Evolutionary conservation across 1,139 yeast species (phyloP), one percentile per base, ranked within the genome.

Genomic region (Casaregolazyma lundiana): DNA sequence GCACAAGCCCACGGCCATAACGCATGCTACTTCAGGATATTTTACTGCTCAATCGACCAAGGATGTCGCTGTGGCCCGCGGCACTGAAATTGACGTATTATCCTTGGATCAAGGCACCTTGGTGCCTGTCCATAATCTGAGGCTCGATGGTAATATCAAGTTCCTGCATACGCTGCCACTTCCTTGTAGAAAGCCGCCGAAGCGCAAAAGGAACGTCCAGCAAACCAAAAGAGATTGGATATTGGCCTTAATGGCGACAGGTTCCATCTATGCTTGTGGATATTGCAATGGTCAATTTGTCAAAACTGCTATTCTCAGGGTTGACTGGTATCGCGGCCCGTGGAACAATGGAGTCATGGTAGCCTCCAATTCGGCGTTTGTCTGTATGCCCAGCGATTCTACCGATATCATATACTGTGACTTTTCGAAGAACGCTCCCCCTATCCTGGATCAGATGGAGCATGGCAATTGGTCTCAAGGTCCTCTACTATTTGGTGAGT

Each of bases 221-320:
- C 15, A n/a, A 13, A 26, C 20, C 5, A 34, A 18, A 29, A 39
- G 20, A 11, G 42, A 39, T 9, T 39, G 42, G 42, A 22, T 29
- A 2, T 18, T 39, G n/a, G 42, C 29, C 8, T 9, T 22, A 11
- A 6, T 30, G 19, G 26, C 17, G 3, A 39, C 15, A 7, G 42
- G 42, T 4, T 35, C 26, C 4, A 26, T 29, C 11, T 39, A 39
- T 21, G 32, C 32, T 4, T 39, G 42, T 30, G 36, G 36, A 20
- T 39, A 26, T 18, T 39, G 7, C 42, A 39, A 39, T 19, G 42
- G 42, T 7, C 30, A 29, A 17, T 16, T 39, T 29, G 35, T 39
- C 24, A 29, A 19, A 9, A 29, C 36, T 17, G 15, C 26, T 9
- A 16, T 39, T 29, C 29, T 30, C 22, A 39, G 29, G 18, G 42